Evolutionary conservation across 306 rosid species (phyloP), one percentile per base, ranked within the genome.

Genomic region (Prosopis cineraria): DNA sequence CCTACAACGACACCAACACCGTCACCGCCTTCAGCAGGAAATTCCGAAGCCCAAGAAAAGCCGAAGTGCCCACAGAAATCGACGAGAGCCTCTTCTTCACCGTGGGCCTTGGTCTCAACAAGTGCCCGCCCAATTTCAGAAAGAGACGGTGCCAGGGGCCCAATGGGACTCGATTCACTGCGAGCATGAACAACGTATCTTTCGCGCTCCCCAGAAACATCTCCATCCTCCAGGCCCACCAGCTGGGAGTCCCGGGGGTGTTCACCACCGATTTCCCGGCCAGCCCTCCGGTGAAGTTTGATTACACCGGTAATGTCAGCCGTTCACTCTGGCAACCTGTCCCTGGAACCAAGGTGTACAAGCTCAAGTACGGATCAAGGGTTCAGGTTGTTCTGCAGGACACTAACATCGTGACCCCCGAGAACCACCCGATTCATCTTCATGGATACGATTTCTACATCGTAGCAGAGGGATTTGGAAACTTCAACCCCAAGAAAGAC

Each of bases 371-470:
- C 40, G 98, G 98, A 5, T 86, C 98, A 2, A 89, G 86, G 41
- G 97, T 95, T 6, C 94, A 95, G 78, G 72, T 95, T 34, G 99
- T 95, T 50, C 72, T 95, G 77, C 97, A 94, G 75, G 98, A 84
- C 62, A 94, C 98, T 0, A 90, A 84, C 65, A 90, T 95, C 24
- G 84, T 93, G 13, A 91, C 97, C 3, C 89, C 93, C 0, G 98
- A 93, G 84, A 87, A 93, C 73, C 98, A 95, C 68, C 98, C 97
- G 0, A 83, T 95, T 72, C 98, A 95, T 87, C 97, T 95, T 68
- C 98, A 95, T 68, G 98, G 98, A 4, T 92, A 95, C 58, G 98
- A 95, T 83, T 95, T 95, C 81, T 91, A 84, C 34, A 83, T 95
- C 7, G 65, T 95, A 1, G 98, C 98, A 0, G 96, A 92, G 62